These are phyloP conservation scores for Agrocybe chaxingu DNA, from an alignment of 768 basidiomycete genomes.

Conservation along the genomic window DNA sequence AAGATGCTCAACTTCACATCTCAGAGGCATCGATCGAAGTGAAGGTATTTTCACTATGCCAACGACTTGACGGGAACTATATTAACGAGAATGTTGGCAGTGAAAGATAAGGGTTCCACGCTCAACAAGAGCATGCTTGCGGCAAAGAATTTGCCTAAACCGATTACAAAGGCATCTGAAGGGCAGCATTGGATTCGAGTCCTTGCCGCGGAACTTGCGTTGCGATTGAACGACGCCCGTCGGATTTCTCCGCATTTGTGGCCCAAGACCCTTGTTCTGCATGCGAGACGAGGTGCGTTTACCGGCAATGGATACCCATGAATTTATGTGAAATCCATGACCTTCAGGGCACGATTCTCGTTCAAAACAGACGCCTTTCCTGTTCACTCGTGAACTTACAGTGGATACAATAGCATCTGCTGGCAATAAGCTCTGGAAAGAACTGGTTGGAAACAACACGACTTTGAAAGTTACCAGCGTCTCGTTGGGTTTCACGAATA, in stretches of 20 bases:
- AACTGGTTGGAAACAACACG: slow-evolving; percentile 60
- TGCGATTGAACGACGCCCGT: slow-evolving; percentile 81
- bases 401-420: slow-evolving; percentile 74
- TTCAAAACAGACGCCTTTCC: slow-evolving; percentile 87
- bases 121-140: slow-evolving; percentile 92
- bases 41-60: slow-evolving; percentile 56
- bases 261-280: slow-evolving; percentile 90
- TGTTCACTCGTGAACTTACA: slow-evolving; percentile 70
- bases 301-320: neutral
- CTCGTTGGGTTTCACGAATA: slow-evolving; percentile 70
- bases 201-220: slow-evolving; percentile 84
- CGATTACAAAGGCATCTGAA: slow-evolving; percentile 69
- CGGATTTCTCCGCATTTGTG: slow-evolving; percentile 70
- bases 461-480: slow-evolving; percentile 71
- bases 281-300: slow-evolving; percentile 62
- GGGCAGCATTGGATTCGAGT: slow-evolving; percentile 91
- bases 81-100: slow-evolving; percentile 35
- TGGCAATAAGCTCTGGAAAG: slow-evolving; percentile 84
- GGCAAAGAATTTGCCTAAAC: slow-evolving; percentile 87
- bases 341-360: slow-evolving; percentile 58
- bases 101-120: slow-evolving; percentile 73
- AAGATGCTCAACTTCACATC: neutral
- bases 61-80: neutral
- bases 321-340: slow-evolving; percentile 3
- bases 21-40: slow-evolving; percentile 79